Conservation (phyloP, 768 basidiomycete species). For the Lactarius indigo region DNA sequence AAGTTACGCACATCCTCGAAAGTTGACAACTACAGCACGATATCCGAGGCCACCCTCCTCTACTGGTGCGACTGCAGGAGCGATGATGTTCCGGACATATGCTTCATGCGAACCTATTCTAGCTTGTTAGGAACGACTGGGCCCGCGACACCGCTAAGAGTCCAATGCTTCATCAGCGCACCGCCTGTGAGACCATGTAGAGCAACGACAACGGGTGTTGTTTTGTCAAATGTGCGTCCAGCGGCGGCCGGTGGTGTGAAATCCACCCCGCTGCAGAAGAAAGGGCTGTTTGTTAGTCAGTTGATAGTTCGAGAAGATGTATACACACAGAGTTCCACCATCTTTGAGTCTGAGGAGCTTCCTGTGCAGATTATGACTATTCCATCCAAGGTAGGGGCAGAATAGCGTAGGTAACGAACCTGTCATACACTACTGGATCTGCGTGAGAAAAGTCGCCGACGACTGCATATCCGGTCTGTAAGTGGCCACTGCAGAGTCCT, state of each 20-base stretch:
- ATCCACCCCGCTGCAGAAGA: slow-evolving; percentile 51
- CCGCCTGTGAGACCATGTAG: slow-evolving; percentile 49
- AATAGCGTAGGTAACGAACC: slow-evolving; percentile 35
- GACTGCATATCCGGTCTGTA: slow-evolving; percentile 61
- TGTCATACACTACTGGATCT: slow-evolving; percentile 53
- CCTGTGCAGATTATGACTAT: slow-evolving; percentile 33
- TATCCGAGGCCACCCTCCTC: slow-evolving; percentile 83
- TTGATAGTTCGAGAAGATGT: background rate
- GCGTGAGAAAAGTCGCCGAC: slow-evolving; percentile 55
- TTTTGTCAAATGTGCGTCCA: slow-evolving; percentile 31
- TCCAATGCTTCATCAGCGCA: slow-evolving; percentile 24
- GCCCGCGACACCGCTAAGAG: background rate
- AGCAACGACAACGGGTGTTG: slow-evolving; percentile 53
- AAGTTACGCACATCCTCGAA: slow-evolving; percentile 71
- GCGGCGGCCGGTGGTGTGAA: slow-evolving; percentile 44
- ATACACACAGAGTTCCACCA: slow-evolving; percentile 62
- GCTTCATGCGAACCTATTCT: slow-evolving; percentile 76
- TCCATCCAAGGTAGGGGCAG: background rate
- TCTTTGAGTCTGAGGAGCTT: slow-evolving; percentile 48
- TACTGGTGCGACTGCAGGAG: slow-evolving; percentile 65
- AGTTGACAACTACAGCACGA: slow-evolving; percentile 87
- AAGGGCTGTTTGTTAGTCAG: background rate
- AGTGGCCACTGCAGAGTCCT: slow-evolving; percentile 40
- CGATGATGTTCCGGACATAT: slow-evolving; percentile 81
- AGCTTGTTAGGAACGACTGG: slow-evolving; percentile 5